Evolutionary conservation across 352 stramenopile species (phyloP), one percentile per base, ranked within the genome.

Genomic region (Globisporangium lucens): DNA sequence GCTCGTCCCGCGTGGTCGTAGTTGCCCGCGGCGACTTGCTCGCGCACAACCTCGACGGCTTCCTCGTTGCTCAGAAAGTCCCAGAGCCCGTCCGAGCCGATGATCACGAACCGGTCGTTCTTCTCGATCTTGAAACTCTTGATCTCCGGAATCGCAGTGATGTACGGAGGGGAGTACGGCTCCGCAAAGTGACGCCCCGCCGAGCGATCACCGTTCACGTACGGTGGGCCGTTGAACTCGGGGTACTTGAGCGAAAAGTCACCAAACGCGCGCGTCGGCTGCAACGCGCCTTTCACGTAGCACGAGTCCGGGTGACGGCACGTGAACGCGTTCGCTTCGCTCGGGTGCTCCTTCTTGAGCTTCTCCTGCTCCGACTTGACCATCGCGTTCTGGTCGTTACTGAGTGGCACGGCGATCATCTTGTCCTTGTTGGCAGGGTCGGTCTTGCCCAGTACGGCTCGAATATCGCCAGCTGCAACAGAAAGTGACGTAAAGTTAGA

Each of bases 61-160:
- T 99, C 97, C 75, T 98, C 86, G 73, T 98, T 99, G 67, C 72
- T 90, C 52, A 99, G 80, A 55, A 98, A 97, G 79, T 99, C 97
- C 97, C 97, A 99, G n/a, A 99, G 76, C 13, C 97, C 97, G 78
- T 99, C 98, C 71, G 96, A 99, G 29, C 84, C 75, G 47, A 99
- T 91, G 58, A 99, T 90, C 58, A 99, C 75, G 76, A 99, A 99
- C 80, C 98, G 89, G 75, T 99, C 97, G 57, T 73, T 69, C 1
- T 77, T 75, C 56, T 61, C 69, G 15, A 95, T 72, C 53, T 80
- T 73, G 64, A 91, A 80, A 49, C 77, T 77, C 61, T 80, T 78
- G 47, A 97, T 75, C 59, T 98, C 90, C 1, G 94, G 94, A 22
- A 89, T 90, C 55, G 92, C 88, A 10, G 87, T 93, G 66, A 98